phyloP scores from a whole-genome alignment of 2,329 filamentous ascomycete genomes.

The Colletotrichum siamense region DNA sequence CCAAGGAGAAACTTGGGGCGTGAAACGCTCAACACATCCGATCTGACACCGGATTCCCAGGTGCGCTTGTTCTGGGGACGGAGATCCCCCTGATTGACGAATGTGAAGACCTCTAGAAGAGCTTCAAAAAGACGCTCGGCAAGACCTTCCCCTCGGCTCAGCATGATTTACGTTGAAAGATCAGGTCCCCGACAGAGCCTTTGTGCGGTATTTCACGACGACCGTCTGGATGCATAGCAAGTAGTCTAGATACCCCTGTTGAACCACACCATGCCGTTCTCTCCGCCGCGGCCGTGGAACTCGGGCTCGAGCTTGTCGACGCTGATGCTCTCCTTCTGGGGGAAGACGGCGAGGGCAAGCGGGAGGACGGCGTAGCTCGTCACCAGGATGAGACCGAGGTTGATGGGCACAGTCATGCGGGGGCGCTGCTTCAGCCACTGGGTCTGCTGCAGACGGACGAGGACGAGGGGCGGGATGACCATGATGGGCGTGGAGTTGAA shows the following conservation, averaged over 20 bases:
- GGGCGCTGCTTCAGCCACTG: conserved; percentile 83
- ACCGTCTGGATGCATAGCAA: neutral
- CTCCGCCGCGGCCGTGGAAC: conserved; percentile 82
- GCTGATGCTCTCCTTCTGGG: conserved; percentile 83
- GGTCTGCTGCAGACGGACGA: conserved; percentile 84
- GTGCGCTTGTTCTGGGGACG: neutral
- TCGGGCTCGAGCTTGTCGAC: conserved; percentile 81
- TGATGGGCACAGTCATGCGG: conserved; percentile 79
- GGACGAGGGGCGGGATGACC: conserved; percentile 87
- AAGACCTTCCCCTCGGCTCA: neutral
- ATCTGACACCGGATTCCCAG: conserved; percentile 14
- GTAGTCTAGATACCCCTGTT: conserved; percentile 81
- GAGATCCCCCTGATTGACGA: neutral
- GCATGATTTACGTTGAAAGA: neutral
- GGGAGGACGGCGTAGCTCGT: conserved; percentile 91
- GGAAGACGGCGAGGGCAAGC: conserved; percentile 89
- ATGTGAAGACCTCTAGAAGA: neutral
- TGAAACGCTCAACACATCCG: conserved; percentile 13
- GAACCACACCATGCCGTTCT: conserved; percentile 88
- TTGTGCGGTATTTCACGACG: neutral
- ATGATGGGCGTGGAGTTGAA: conserved; percentile 97
- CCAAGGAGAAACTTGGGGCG: conserved; percentile 1
- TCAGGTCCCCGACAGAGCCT: neutral
- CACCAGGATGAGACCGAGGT: conserved; percentile 83
- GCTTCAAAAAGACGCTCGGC: neutral